Evolutionary conservation across 192 early-diverging fungal species (phyloP), one percentile per base, ranked within the genome.

Genomic region (Coemansia erecta): DNA sequence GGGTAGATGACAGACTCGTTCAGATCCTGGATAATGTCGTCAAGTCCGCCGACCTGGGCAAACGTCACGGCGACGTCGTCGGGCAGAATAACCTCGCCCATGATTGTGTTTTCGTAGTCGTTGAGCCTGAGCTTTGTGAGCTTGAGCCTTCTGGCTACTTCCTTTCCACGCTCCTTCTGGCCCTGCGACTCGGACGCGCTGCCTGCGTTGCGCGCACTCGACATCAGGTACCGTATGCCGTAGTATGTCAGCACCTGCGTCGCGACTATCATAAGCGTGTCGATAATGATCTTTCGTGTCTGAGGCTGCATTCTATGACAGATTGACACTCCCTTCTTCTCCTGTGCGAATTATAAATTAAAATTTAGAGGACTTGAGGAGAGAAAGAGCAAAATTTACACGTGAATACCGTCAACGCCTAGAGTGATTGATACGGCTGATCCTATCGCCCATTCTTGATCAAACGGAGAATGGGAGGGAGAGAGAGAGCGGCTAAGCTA

Each of bases 1-100:
- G 97, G 97, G 66, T 91, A 94, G 54, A 99, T 99, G 11, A 99
- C 95, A 59, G 90, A 89, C 67, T 99, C 97, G 60, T 89, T 90
- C 18, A 99, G 73, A 31, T 87, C 87, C 54, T 92, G 87, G 63
- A 98, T 90, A 50, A 97, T 95, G 17, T 85, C 83, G 68, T 97
- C 95, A 42, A 99, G 74, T 14, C 97, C 97, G 56, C 92, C 92
- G 58, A 98, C 94, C 66, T 96, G 91, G 15, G 74, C 78, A 76
- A 99, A 99, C 33, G 80, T 73, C 31, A 95, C 89, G 15, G 80
- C 56, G 54, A 98, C 92, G 56, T 99, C 97, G 42, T 95, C 92
- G 18, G 94, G 86, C 60, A 90, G 86, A 46, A 98, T 90, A 8
- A 99, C 92, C 73, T 98, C 97, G 50, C 89, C 67, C 52, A 92